These are phyloP conservation scores for Camellia oleifera DNA, from an alignment of 179 eudicot species.

Conservation along the genomic window DNA sequence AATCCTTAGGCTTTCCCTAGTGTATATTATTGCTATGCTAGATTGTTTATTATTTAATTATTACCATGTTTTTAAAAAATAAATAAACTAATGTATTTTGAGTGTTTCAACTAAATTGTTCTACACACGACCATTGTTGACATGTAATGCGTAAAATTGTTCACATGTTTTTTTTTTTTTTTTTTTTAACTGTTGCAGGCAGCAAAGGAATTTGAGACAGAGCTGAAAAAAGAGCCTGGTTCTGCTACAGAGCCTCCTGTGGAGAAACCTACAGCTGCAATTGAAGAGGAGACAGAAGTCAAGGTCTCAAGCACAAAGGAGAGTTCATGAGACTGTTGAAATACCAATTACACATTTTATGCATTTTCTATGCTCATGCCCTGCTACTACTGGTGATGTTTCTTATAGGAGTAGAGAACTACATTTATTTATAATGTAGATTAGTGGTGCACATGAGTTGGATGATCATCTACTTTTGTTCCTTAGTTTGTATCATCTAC, in stretches of 20 bases:
- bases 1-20: too few species aligned
- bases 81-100: too few species aligned
- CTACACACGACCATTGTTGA: background rate
- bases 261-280: conserved; percentile 36
- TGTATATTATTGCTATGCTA: too few species aligned
- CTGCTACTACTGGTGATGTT: background rate
- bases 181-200: conserved; percentile 67
- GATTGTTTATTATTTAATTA: too few species aligned
- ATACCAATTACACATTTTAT: background rate
- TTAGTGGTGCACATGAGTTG: too few species aligned
- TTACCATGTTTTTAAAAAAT: too few species aligned
- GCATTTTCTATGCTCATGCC: background rate
- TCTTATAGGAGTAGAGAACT: background rate
- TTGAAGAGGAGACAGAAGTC: conserved; percentile 44
- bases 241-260: conserved; percentile 32
- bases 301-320: conserved; percentile 34
- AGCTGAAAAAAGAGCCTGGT: conserved; percentile 66
- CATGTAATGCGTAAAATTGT: background rate
- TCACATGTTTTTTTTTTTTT: background rate
- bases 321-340: conserved; percentile 17
- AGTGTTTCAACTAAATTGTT: background rate
- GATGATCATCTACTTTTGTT: too few species aligned
- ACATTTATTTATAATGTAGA: too few species aligned
- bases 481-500: too few species aligned
- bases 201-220: conserved; percentile 85